Percentiles rank a stretch among this genome's conserved stretches.
Evolutionary conservation across 495 filamentous ascomycete genomes (phyloP).

Genomic region (Diplogelasinospora grovesii): DNA sequence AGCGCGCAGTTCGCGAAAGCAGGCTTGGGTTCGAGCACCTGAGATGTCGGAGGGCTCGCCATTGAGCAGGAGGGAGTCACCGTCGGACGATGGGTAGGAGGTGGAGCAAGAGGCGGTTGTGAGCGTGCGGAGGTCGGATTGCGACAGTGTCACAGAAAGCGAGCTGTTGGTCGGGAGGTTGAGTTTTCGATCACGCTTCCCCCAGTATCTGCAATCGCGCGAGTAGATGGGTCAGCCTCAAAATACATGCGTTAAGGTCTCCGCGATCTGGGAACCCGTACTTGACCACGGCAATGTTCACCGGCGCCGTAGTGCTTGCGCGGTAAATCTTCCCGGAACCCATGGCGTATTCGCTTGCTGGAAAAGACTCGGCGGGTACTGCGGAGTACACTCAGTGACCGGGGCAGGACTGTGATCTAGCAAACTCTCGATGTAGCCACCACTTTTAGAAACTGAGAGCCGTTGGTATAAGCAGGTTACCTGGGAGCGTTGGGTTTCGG

Average conservation of each 20-base stretch:
- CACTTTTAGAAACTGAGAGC: too few species aligned
- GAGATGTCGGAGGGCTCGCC: constrained; percentile 74
- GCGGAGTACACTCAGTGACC: neutral
- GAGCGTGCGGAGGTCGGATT: constrained; percentile 86
- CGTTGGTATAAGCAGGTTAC: neutral
- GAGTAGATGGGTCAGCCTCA: constrained; percentile 7
- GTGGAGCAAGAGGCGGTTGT: constrained; percentile 91
- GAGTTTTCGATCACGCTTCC: constrained; percentile 84
- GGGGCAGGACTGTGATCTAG: neutral
- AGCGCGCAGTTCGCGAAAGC: constrained; percentile 74
- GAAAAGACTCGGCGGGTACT: neutral
- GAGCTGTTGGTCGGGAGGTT: constrained; percentile 98
- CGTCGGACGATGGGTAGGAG: constrained; percentile 50
- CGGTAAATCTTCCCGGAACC: constrained; percentile 59
- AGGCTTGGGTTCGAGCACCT: constrained; percentile 82
- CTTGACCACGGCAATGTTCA: constrained; percentile 99
- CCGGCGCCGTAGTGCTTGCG: constrained; percentile 91
- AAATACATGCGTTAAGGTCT: neutral
- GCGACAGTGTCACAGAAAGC: constrained; percentile 90
- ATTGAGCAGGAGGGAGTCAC: constrained; percentile 80
- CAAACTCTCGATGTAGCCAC: too few species aligned
- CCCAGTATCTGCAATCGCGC: constrained; percentile 73
- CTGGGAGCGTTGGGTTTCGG: neutral
- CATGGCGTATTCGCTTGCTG: constrained; percentile 26
- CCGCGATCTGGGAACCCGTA: constrained; percentile 29